phyloP scores from a whole-genome alignment of 345 rosid genomes.

The Brassica incana region DNA sequence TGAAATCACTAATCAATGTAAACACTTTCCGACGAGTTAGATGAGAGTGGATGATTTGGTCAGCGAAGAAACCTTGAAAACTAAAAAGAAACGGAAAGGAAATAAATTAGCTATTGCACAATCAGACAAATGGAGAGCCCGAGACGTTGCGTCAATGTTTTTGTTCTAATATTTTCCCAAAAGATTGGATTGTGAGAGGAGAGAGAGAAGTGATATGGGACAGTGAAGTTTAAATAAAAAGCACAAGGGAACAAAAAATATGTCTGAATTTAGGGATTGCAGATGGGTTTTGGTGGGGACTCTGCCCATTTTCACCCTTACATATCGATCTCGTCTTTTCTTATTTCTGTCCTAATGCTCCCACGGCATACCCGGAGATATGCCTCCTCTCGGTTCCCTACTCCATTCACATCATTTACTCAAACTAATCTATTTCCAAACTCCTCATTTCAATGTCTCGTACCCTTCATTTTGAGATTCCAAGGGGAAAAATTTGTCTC shows the following conservation, averaged over 20 bases:
- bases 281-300: slow-evolving; percentile 61
- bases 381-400: slow-evolving; percentile 39
- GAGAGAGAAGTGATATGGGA: slow-evolving; percentile 43
- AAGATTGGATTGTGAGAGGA: slow-evolving; percentile 39
- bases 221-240: slow-evolving; percentile 67
- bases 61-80: slow-evolving; percentile 18
- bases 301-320: slow-evolving; percentile 63
- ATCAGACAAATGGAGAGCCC: slow-evolving; percentile 35
- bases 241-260: slow-evolving; percentile 86
- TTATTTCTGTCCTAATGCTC: slow-evolving; percentile 69
- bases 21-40: slow-evolving; percentile 26
- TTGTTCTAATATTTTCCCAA: slow-evolving; percentile 34
- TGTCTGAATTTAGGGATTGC: slow-evolving; percentile 57
- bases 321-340: slow-evolving; percentile 51
- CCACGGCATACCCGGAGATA: slow-evolving; percentile 63
- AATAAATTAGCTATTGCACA: slow-evolving; percentile 12
- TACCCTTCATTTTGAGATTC: slow-evolving; percentile 19
- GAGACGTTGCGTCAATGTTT: slow-evolving; percentile 38
- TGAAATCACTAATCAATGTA: neutral
- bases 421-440: slow-evolving; percentile 23
- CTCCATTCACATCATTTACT: slow-evolving; percentile 22
- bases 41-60: slow-evolving; percentile 13
- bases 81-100: slow-evolving; percentile 11
- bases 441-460: slow-evolving; percentile 33
- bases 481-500: neutral